Evolutionary conservation across 306 rosid genomes (phyloP).

Genomic region (Lupinus albus): DNA sequence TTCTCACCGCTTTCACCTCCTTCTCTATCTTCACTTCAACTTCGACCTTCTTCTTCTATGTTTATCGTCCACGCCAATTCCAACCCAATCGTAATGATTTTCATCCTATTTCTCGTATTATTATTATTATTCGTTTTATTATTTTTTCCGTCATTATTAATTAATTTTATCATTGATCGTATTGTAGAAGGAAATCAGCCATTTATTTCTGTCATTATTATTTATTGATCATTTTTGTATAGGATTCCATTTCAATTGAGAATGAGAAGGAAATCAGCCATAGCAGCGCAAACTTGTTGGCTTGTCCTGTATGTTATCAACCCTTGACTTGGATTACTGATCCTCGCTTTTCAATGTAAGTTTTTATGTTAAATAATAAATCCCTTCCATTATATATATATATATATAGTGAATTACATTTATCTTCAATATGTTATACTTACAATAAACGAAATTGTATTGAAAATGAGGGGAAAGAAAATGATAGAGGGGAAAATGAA

Average conservation of each 20-base stretch:
- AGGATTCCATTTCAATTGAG: slow-evolving; percentile 56
- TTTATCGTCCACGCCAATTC: slow-evolving; percentile 43
- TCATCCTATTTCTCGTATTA: not conserved
- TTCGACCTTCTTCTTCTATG: slow-evolving; percentile 58
- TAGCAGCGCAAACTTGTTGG: slow-evolving; percentile 51
- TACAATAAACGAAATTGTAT: too few species aligned
- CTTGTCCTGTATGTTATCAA: slow-evolving; percentile 80
- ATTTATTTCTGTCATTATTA: too few species aligned
- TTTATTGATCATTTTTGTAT: not conserved
- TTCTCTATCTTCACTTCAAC: slow-evolving; percentile 31
- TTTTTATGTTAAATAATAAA: slow-evolving; percentile 7
- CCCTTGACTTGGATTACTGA: slow-evolving; percentile 47
- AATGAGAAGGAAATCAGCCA: slow-evolving; percentile 38
- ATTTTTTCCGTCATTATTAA: too few species aligned
- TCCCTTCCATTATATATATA: too few species aligned
- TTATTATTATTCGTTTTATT: not conserved
- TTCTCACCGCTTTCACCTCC: slow-evolving; percentile 33
- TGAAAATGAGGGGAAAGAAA: too few species aligned
- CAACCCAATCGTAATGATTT: slow-evolving; percentile 36
- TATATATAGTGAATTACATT: too few species aligned
- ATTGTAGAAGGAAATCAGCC: too few species aligned
- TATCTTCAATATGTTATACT: too few species aligned
- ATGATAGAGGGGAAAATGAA: too few species aligned
- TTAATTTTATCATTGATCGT: not conserved
- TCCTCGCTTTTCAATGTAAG: slow-evolving; percentile 65